Conservation (phyloP, 345 rosid genomes). For the Angophora floribunda region DNA sequence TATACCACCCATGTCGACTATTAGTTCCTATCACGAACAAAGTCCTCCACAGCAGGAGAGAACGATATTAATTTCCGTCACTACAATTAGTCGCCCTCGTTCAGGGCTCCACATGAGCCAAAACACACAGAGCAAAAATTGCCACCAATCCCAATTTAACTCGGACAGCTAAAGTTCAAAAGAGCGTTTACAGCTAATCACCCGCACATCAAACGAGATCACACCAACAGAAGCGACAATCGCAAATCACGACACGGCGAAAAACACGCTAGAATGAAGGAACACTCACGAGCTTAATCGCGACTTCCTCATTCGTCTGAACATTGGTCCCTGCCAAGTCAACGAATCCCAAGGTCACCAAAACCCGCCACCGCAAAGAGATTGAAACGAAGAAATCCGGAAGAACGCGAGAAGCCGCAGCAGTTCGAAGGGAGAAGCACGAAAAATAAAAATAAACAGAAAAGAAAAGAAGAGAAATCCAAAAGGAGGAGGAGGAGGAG, state of each 20-base stretch:
- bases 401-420: background rate
- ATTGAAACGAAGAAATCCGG: background rate
- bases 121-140: background rate
- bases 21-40: background rate
- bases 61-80: background rate
- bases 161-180: background rate
- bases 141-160: background rate
- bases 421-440: background rate
- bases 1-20: background rate
- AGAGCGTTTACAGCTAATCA: background rate
- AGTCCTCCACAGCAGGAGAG: background rate
- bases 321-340: conserved; percentile 53
- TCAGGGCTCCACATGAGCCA: background rate
- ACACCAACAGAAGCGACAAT: background rate
- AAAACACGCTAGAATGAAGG: background rate
- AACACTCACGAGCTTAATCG: conserved; percentile 84
- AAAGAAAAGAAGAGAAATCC: background rate
- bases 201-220: background rate
- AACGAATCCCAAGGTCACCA: background rate
- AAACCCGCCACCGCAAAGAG: background rate
- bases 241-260: background rate
- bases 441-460: too few species aligned
- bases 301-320: conserved; percentile 92
- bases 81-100: background rate
- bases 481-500: background rate